Evolutionary conservation across 352 stramenopile species (phyloP).

Genomic region (Phytophthora tentaculata): DNA sequence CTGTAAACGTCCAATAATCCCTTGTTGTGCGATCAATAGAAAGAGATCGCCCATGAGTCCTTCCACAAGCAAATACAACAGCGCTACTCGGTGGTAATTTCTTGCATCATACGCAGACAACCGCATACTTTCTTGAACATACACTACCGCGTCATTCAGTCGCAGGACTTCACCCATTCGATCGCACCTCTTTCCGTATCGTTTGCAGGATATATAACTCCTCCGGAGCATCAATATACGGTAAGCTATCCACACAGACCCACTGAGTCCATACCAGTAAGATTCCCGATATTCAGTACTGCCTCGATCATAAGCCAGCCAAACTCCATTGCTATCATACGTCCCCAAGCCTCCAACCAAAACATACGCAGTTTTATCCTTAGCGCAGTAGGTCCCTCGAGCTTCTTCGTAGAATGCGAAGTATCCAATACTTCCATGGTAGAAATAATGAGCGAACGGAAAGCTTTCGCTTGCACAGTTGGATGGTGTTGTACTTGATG

Average conservation of each 20-base stretch:
- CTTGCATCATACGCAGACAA: slow-evolving; percentile 33
- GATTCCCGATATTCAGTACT: slow-evolving; percentile 28
- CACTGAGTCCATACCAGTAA: slow-evolving; percentile 35
- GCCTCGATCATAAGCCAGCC: slow-evolving; percentile 26
- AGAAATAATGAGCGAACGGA: slow-evolving; percentile 38
- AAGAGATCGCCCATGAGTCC: slow-evolving; percentile 44
- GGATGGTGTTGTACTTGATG: slow-evolving; percentile 14
- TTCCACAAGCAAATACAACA: slow-evolving; percentile 44
- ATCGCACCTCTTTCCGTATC: slow-evolving; percentile 35
- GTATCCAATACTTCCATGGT: slow-evolving; percentile 38
- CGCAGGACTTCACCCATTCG: slow-evolving; percentile 21
- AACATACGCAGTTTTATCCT: slow-evolving; percentile 38
- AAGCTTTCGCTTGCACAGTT: slow-evolving; percentile 27
- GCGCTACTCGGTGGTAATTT: slow-evolving; percentile 33
- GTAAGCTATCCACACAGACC: slow-evolving; percentile 31
- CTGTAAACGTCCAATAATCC: slow-evolving; percentile 28
- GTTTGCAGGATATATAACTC: slow-evolving; percentile 38
- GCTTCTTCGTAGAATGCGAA: slow-evolving; percentile 41
- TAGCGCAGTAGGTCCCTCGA: slow-evolving; percentile 30
- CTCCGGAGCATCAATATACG: slow-evolving; percentile 33
- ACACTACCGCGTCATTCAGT: slow-evolving; percentile 38
- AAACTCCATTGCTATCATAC: slow-evolving; percentile 33
- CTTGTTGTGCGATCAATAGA: slow-evolving; percentile 41
- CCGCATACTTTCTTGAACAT: slow-evolving; percentile 39
- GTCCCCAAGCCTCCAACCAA: slow-evolving; percentile 31